A percentile compares a stretch with the other conserved stretches of the same genome.
phyloP scores from a whole-genome alignment of 108 stramenopile genomes.

The Nitzschia sp. region DNA sequence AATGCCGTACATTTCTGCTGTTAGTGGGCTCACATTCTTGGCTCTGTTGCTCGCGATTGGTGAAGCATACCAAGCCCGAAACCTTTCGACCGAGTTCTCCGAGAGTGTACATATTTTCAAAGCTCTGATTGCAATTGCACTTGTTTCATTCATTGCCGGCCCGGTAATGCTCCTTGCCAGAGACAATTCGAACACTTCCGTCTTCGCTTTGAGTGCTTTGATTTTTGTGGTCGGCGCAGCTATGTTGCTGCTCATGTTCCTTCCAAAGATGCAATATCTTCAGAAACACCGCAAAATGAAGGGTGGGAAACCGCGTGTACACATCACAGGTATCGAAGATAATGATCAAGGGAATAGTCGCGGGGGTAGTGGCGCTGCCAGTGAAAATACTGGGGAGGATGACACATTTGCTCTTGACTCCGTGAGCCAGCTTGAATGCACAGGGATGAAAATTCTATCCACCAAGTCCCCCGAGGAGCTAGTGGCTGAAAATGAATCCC shows the following conservation, averaged over 20 bases:
- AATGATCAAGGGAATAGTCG: not conserved
- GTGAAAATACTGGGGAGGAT: too few relatives aligned
- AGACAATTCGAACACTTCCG: slow-evolving; percentile 27
- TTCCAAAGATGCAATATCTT: slow-evolving; percentile 19
- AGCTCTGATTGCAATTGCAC: slow-evolving; percentile 22
- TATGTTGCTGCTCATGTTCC: slow-evolving; percentile 22
- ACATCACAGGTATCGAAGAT: slow-evolving; percentile 8
- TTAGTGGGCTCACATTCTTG: slow-evolving; percentile 35
- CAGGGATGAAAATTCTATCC: slow-evolving; percentile 28
- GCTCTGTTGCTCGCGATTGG: slow-evolving; percentile 34
- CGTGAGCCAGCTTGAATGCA: not conserved
- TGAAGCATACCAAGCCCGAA: slow-evolving; percentile 44
- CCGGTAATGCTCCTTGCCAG: slow-evolving; percentile 29
- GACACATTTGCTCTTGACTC: not conserved
- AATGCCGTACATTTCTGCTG: slow-evolving; percentile 14
- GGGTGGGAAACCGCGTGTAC: not conserved
- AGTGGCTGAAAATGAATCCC: slow-evolving; percentile 2
- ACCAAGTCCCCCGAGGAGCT: slow-evolving; percentile 33
- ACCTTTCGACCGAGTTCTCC: slow-evolving; percentile 39
- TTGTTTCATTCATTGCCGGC: slow-evolving; percentile 16
- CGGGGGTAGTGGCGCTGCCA: not conserved
- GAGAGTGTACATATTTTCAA: slow-evolving; percentile 47
- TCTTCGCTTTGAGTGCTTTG: slow-evolving; percentile 25
- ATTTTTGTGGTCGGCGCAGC: slow-evolving; percentile 23
- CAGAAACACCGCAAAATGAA: not conserved